Evolutionary conservation across 2,329 filamentous ascomycete genomes (phyloP), one percentile per base, ranked within the genome.

Genomic region (Ophiognomonia clavigignenti-juglandacearum): DNA sequence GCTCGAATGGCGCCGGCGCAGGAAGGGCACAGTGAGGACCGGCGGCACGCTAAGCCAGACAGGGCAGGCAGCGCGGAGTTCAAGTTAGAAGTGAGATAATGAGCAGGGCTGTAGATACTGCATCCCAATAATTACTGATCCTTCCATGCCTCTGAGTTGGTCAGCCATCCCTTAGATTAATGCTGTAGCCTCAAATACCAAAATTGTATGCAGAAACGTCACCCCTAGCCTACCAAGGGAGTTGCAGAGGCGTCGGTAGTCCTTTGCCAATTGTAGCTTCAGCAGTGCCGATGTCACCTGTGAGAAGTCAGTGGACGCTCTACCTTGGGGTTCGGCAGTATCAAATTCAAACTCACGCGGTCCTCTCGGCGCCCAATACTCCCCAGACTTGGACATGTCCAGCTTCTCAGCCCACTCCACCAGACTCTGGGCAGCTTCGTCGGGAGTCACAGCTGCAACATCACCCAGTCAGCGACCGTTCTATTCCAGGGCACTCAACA

Each of bases 321-420:
- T 24, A 32, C 40, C 13, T 40, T 53, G 6, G 23, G 2, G 26
- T 5, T n/a, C n/a, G n/a, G 4, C 13, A 4, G 10, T 16, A 22
- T 18, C 10, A n/a, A 24, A 8, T 10, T 5, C 1, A 6, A 2
- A 41, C 35, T 43, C 66, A 84, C 82, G 67, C 48, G 84, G 75
- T 54, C 85, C 85, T 54, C 83, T 70, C 2, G 85, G 85, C 27
- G 85, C 85, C 85, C 85, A 88, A 56, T 79, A 87, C 64, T 86
- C 69, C 7, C 85, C 85, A 5, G 82, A 83, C 63, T 82, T 83
- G 56, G 67, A 71, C 23, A 87, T 77, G 57, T 82, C 78, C 51
- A 88, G 79, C 10, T 66, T 69, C 29, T 81, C 73, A 10, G 79
- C 71, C 74, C 83, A 88, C 23, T 80, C 70, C 1, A 75, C 64